Base-by-base conservation (phyloP, 2,329 filamentous ascomycete genomes). In the Monosporascus sp. region DNA sequence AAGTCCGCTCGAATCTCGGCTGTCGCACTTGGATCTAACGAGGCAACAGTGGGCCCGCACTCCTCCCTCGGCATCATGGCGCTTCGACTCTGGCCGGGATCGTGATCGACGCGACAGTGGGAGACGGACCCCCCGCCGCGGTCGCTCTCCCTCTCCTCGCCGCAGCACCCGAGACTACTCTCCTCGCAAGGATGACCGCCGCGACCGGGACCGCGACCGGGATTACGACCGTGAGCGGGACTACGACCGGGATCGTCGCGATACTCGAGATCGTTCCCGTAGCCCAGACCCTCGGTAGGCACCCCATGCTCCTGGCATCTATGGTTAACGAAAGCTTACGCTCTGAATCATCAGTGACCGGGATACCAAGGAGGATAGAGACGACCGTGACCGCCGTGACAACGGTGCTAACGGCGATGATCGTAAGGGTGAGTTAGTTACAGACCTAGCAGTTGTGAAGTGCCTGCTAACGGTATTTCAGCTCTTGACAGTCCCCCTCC, bases 61-160 rank as follows among this genome's bases (percentile, higher is more conserved):
- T 67, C 94, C 94, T 66, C 94, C 94, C 49, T 97, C 94, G 62
- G 94, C 94, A 50, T 97, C 92, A 31, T 99, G 94, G 94, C 89
- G 94, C 57, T 99, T 99, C 70, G 94, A 97, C 73, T 91, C 90
- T 62, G 93, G 92, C 56, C 85, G 88, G 66, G 88, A 90, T 66
- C 88, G 85, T 60, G 84, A 87, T 56, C 82, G 84, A 62, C 69
- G 73, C 24, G 78, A 77, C 59, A 80, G 73, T 60, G 70, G 78
- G 54, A 81, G 77, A 61, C 82, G 83, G 50, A 83, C 84, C 62
- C 83, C 83, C 59, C 84, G 85, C 56, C 80, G 83, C 57, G 80
- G 87, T 62, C 87, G 90, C 56, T 88, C 89, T 57, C 88, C 88
- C 53, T 89, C 87, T 59, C 90, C 90, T 58, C 87, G 90, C 60